Evolutionary conservation across 1,284 basidiomycete genomes (phyloP).

Genomic region (Leccinum fallax): DNA sequence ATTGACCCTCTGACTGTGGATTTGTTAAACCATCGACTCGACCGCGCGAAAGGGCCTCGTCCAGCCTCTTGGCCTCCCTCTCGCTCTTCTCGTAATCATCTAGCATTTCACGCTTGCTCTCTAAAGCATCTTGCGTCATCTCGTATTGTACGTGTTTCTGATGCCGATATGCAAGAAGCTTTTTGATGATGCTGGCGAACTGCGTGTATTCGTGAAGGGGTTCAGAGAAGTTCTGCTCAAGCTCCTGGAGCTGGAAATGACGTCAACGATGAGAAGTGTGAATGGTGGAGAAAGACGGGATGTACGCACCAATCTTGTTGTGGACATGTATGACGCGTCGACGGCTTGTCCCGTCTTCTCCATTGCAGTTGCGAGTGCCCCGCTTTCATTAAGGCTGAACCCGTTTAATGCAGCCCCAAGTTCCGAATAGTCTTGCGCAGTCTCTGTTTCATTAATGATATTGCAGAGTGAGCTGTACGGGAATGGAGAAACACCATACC

Average conservation of each 20-base stretch:
- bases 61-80: conserved; percentile 85
- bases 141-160: conserved; percentile 99
- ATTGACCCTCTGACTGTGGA: conserved; percentile 36
- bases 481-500: conserved; percentile 47
- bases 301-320: conserved; percentile 72
- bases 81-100: conserved; percentile 94
- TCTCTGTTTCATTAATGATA: conserved; percentile 51
- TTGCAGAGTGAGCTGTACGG: conserved; percentile 6
- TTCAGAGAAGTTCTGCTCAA: conserved; percentile 94
- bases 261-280: conserved; percentile 14
- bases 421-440: conserved; percentile 90
- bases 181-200: conserved; percentile 94
- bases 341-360: conserved; percentile 96
- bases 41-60: conserved; percentile 78
- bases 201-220: conserved; percentile 96
- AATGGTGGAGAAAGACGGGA: conserved; percentile 9
- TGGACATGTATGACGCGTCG: conserved; percentile 92
- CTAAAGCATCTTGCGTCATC: conserved; percentile 91
- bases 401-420: conserved; percentile 95
- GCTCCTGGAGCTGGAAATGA: conserved; percentile 74
- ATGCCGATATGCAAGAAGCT: conserved; percentile 91
- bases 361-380: conserved; percentile 73
- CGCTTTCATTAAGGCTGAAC: conserved; percentile 87
- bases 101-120: conserved; percentile 84
- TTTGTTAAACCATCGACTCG: conserved; percentile 37